Percentiles rank a stretch among this genome's conserved stretches.
These are phyloP conservation scores for Fomitopsis palustris DNA, from an alignment of 1,284 basidiomycete genomes.

Conservation along the genomic window DNA sequence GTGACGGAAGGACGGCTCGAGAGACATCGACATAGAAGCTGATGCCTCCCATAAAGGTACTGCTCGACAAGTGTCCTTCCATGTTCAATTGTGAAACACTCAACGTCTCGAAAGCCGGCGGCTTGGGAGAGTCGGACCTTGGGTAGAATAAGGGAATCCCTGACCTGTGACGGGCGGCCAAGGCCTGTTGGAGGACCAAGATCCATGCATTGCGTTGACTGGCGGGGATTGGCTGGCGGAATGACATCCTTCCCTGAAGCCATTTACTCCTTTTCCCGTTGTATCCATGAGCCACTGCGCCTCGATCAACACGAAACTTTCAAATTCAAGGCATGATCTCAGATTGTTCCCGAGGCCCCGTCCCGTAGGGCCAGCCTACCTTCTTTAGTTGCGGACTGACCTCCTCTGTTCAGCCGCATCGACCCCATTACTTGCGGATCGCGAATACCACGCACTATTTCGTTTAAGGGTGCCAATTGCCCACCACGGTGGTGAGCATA, in stretches of 20 bases:
- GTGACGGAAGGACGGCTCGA: slow-evolving; percentile 8
- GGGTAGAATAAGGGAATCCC: not conserved
- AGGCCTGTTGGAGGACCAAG: slow-evolving; percentile 1
- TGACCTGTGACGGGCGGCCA: not conserved
- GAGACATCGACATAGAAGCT: slow-evolving; percentile 13
- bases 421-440: not conserved
- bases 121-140: not conserved
- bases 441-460: not conserved
- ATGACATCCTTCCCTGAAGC: slow-evolving; percentile 3
- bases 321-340: not conserved
- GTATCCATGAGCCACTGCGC: not conserved
- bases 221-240: slow-evolving; percentile 5
- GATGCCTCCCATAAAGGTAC: slow-evolving; percentile 20
- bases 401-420: slow-evolving; percentile 1
- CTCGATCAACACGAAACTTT: not conserved
- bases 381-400: not conserved
- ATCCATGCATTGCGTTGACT: not conserved
- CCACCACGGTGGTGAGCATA: not conserved
- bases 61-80: not conserved
- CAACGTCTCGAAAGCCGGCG: slow-evolving; percentile 4
- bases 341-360: not conserved
- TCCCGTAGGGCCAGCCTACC: not conserved
- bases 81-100: not conserved
- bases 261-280: not conserved
- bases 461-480: not conserved